Evolutionary conservation across 2,329 filamentous ascomycete genomes (phyloP).

Genomic region (Colletotrichum falcatum): DNA sequence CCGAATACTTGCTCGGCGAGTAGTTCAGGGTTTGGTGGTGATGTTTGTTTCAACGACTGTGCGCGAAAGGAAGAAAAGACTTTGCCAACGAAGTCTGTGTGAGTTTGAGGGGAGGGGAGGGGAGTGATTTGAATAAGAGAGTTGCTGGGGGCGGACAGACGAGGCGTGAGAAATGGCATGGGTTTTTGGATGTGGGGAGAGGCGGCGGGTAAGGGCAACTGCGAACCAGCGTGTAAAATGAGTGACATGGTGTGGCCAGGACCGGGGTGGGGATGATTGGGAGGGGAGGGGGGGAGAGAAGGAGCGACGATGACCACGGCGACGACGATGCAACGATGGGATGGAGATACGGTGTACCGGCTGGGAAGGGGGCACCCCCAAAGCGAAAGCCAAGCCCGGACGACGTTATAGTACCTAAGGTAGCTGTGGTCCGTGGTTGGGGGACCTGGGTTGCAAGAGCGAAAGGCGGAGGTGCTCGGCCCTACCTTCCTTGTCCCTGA

Average conservation of each 20-base stretch:
- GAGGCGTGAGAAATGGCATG: slow-evolving; percentile 19
- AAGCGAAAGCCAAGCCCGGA: slow-evolving; percentile 22
- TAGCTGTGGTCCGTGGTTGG: slow-evolving; percentile 22
- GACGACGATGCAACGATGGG: slow-evolving; percentile 23
- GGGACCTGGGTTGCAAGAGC: background rate
- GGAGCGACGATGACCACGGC: background rate
- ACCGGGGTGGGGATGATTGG: background rate
- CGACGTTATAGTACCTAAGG: too few species aligned
- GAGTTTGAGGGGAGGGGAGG: slow-evolving; percentile 34
- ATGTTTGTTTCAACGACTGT: slow-evolving; percentile 39
- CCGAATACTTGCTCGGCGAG: slow-evolving; percentile 48
- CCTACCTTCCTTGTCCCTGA: slow-evolving; percentile 25
- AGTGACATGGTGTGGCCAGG: background rate
- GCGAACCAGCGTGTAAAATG: slow-evolving; percentile 15
- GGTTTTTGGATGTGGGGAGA: slow-evolving; percentile 38
- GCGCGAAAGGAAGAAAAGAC: slow-evolving; percentile 49
- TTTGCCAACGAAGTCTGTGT: slow-evolving; percentile 69
- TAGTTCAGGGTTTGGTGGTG: slow-evolving; percentile 48
- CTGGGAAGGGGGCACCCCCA: slow-evolving; percentile 17
- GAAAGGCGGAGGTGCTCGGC: slow-evolving; percentile 28
- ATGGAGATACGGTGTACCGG: too few species aligned
- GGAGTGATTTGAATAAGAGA: slow-evolving; percentile 39
- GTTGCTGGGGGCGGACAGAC: slow-evolving; percentile 5
- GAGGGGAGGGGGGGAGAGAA: background rate
- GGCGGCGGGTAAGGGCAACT: slow-evolving; percentile 14